A percentile compares a stretch with the other conserved stretches of the same genome.
Conservation (phyloP, 2,329 filamentous ascomycete species). For the Paecilomyces variotii region DNA sequence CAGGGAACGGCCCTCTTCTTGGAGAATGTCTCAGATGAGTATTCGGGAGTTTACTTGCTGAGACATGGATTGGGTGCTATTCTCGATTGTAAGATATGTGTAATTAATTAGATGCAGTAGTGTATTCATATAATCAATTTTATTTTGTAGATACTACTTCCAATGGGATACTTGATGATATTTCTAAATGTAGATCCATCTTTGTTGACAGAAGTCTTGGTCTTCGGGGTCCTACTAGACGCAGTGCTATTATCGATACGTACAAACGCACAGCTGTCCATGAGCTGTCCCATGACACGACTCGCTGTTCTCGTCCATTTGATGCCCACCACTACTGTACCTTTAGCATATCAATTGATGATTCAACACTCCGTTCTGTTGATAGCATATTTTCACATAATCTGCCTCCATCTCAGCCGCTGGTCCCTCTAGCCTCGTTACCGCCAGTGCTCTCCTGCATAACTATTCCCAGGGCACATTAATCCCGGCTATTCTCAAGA, state of each 20-base stretch:
- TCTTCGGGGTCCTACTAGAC: not conserved
- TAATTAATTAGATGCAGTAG: too few relatives aligned
- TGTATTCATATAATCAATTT: too few relatives aligned
- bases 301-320: not conserved
- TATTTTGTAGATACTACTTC: too few relatives aligned
- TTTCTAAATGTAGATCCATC: not conserved
- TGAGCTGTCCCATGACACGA: not conserved
- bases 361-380: too few relatives aligned
- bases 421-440: slow-evolving; percentile 60
- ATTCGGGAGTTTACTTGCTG: too few relatives aligned
- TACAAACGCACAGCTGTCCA: too few relatives aligned
- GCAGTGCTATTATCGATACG: slow-evolving; percentile 50
- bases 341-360: not conserved
- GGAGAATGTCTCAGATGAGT: too few relatives aligned
- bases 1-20: too few relatives aligned
- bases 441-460: slow-evolving; percentile 64
- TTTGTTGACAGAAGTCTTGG: not conserved
- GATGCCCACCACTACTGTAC: not conserved
- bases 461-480: slow-evolving; percentile 49
- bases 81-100: too few relatives aligned
- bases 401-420: slow-evolving; percentile 43
- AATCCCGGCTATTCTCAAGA: slow-evolving; percentile 63
- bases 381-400: slow-evolving; percentile 2
- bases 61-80: too few relatives aligned
- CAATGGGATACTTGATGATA: too few relatives aligned